Percentiles rank a stretch among this genome's conserved stretches.
Conservation (phyloP, 768 basidiomycete genomes). For the Lactarius hatsudake region DNA sequence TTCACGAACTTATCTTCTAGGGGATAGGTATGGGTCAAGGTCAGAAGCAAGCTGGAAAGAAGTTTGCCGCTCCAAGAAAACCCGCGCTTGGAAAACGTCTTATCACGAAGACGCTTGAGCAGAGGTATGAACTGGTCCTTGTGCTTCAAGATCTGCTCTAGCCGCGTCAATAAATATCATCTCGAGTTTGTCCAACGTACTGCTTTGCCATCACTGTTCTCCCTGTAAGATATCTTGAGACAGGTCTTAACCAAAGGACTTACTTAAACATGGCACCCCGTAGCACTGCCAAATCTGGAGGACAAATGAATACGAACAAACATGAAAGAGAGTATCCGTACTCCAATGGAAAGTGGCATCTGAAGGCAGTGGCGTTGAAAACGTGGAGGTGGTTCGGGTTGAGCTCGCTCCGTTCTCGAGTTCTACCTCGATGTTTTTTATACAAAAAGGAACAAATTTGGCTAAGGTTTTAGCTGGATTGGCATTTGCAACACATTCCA, state of each 20-base stretch:
- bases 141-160: constrained; percentile 59
- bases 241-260: constrained; percentile 32
- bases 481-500: constrained; percentile 82
- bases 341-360: constrained; percentile 90
- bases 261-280: constrained; percentile 81
- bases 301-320: constrained; percentile 13
- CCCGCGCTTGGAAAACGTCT: constrained; percentile 75
- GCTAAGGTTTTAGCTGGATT: constrained; percentile 72
- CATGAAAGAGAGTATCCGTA: constrained; percentile 36
- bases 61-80: constrained; percentile 81
- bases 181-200: constrained; percentile 38
- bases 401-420: constrained; percentile 84
- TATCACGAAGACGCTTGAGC: constrained; percentile 61
- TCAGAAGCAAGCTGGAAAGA: constrained; percentile 65
- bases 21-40: constrained; percentile 78
- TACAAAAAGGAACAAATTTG: constrained; percentile 75
- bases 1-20: constrained; percentile 81
- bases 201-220: constrained; percentile 49
- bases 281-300: constrained; percentile 66
- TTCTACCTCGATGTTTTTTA: constrained; percentile 66
- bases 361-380: constrained; percentile 63
- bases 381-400: constrained; percentile 62
- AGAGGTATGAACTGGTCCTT: constrained; percentile 58
- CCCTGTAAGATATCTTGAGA: background rate
- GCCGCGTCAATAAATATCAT: constrained; percentile 7